A percentile compares a stretch with the other conserved stretches of the same genome.
Conservation (phyloP, 176 grass and related monocot genomes). For the Avena sativa region DNA sequence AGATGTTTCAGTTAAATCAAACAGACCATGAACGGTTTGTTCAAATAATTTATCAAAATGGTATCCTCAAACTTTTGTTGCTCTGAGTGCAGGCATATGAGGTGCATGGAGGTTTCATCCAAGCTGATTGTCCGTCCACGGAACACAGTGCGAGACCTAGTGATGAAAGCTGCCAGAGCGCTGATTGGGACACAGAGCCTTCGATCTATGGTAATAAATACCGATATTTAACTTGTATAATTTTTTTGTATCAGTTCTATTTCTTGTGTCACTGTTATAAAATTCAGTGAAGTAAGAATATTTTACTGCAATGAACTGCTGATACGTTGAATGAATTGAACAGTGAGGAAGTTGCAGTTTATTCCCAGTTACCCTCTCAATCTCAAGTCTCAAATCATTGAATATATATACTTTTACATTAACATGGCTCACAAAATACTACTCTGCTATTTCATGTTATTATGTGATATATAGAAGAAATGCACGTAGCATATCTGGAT, state of each 20-base stretch:
- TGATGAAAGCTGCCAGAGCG: slow-evolving; percentile 40
- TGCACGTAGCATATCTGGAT: background rate
- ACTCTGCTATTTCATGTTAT: no score
- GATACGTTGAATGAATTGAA: background rate
- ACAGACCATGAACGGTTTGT: background rate
- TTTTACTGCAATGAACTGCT: background rate
- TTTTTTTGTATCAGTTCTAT: background rate
- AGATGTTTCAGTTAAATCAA: slow-evolving; percentile 11
- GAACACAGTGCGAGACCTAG: slow-evolving; percentile 46
- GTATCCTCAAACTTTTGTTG: background rate
- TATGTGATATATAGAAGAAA: background rate
- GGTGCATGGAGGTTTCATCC: slow-evolving; percentile 42
- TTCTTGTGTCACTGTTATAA: background rate
- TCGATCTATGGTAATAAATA: slow-evolving; percentile 51
- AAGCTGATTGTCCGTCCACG: slow-evolving; percentile 48
- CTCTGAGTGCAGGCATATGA: slow-evolving; percentile 52
- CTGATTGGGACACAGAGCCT: slow-evolving; percentile 45
- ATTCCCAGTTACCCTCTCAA: background rate
- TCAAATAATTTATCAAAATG: background rate
- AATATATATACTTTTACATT: background rate
- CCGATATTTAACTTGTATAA: background rate
- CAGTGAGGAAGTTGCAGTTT: slow-evolving; percentile 6
- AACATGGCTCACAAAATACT: no score
- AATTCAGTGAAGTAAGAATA: background rate
- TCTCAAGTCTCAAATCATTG: background rate